These are phyloP conservation scores for Aleurites moluccanus DNA, from an alignment of 441 rosid species.

Conservation along the genomic window DNA sequence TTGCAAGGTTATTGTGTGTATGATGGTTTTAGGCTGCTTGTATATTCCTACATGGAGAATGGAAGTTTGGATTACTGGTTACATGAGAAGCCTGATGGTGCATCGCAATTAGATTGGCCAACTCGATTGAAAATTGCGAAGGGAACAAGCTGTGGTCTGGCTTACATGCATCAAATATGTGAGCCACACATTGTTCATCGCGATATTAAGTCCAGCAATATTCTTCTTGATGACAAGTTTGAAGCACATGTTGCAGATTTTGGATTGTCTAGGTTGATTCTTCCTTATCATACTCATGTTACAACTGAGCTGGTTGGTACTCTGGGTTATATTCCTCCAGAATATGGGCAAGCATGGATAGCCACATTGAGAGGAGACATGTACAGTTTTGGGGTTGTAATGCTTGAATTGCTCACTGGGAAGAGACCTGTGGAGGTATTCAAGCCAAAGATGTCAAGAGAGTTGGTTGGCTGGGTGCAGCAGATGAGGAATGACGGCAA, in stretches of 20 bases:
- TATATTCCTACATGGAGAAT: neutral
- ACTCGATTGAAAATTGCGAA: neutral
- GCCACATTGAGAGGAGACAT: conserved; percentile 4
- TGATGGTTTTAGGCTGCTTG: neutral
- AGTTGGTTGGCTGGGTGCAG: neutral
- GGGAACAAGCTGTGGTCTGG: neutral
- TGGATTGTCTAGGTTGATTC: conserved; percentile 1
- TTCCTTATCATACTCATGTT: conserved; percentile 4
- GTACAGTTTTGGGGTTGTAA: conserved; percentile 1
- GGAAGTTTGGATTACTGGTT: conserved; percentile 6
- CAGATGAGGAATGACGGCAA: neutral
- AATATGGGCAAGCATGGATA: conserved; percentile 4
- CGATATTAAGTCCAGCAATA: neutral
- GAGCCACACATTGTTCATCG: conserved; percentile 4
- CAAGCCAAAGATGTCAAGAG: neutral
- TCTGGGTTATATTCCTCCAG: neutral
- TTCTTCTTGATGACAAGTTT: neutral
- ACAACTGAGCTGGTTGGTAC: conserved; percentile 1
- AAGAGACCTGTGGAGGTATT: neutral
- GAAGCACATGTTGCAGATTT: conserved; percentile 1
- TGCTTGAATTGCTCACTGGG: neutral
- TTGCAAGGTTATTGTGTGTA: conserved; percentile 1
- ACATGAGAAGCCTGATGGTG: conserved; percentile 1
- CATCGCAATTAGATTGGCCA: neutral
- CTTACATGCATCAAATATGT: conserved; percentile 3